Conservation (phyloP, 495 filamentous ascomycete species). For the Annulohypoxylon bovei region DNA sequence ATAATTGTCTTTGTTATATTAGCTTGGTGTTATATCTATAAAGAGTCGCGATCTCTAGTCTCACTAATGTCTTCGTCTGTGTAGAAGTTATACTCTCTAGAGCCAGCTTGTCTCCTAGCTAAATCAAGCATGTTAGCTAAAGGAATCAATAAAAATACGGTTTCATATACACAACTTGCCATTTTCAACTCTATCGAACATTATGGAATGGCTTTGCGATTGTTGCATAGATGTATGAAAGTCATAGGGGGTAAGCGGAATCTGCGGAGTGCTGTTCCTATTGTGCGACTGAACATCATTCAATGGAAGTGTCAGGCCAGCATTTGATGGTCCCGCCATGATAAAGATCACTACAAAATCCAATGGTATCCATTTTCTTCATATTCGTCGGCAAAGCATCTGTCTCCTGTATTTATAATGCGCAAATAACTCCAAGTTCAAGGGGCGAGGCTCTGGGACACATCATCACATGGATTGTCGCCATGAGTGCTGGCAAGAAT, state of each 20-base stretch:
- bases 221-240: not conserved
- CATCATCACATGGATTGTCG: conserved; percentile 14
- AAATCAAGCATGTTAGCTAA: not conserved
- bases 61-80: conserved; percentile 34
- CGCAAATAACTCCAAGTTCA: not conserved
- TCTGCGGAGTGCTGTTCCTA: not conserved
- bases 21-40: not conserved
- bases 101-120: conserved; percentile 14
- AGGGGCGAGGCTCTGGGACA: not conserved
- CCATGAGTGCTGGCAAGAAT: not conserved
- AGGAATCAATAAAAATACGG: not conserved
- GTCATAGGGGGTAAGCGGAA: conserved; percentile 8
- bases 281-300: conserved; percentile 11
- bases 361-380: not conserved
- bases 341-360: not conserved
- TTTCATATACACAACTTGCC: not conserved
- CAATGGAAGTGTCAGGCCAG: not conserved
- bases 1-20: conserved; percentile 5
- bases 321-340: conserved; percentile 13
- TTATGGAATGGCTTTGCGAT: not conserved
- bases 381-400: not conserved
- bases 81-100: conserved; percentile 19
- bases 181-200: conserved; percentile 20
- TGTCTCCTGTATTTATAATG: conserved; percentile 15
- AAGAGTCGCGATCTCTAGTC: not conserved